Percentiles rank a stretch among this genome's conserved stretches.
These are phyloP conservation scores for Mycosphaerella arachidis DNA, from an alignment of 2,329 filamentous ascomycete species.

Conservation along the genomic window DNA sequence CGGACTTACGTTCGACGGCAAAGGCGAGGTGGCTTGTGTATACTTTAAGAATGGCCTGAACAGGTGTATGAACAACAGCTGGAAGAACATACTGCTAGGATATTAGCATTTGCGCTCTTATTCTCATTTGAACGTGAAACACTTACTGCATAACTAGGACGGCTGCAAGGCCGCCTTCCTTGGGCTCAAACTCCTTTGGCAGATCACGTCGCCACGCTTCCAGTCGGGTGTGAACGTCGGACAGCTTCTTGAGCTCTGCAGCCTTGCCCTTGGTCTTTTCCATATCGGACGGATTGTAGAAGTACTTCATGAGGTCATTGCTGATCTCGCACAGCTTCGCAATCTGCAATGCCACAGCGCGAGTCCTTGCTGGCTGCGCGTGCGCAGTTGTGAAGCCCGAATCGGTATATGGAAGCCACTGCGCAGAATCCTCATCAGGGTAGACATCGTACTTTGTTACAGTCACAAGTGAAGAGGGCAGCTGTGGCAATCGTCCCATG, in stretches of 20 bases:
- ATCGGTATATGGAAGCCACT: slow-evolving; percentile 87
- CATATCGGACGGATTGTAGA: slow-evolving; percentile 74
- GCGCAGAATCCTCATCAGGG: slow-evolving; percentile 76
- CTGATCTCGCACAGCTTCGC: slow-evolving; percentile 87
- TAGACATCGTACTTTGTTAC: slow-evolving; percentile 89
- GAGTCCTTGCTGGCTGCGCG: slow-evolving; percentile 75
- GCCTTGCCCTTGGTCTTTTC: slow-evolving; percentile 66
- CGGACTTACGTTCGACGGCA: slow-evolving; percentile 83
- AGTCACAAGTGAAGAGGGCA: slow-evolving; percentile 73
- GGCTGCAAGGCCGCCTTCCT: slow-evolving; percentile 82
- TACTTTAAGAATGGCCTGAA: slow-evolving; percentile 96
- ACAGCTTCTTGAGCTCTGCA: slow-evolving; percentile 83
- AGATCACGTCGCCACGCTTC: slow-evolving; percentile 84
- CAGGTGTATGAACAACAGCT: slow-evolving; percentile 89
- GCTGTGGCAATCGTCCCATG: slow-evolving; percentile 81
- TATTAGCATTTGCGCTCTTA: background rate
- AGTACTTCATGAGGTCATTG: slow-evolving; percentile 80
- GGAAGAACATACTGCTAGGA: slow-evolving; percentile 84
- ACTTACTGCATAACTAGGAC: slow-evolving; percentile 83
- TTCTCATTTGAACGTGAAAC: background rate
- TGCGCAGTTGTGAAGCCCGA: slow-evolving; percentile 67
- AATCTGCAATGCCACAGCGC: slow-evolving; percentile 77
- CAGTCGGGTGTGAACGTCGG: slow-evolving; percentile 81
- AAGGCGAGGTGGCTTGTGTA: slow-evolving; percentile 70
- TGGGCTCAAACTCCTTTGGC: slow-evolving; percentile 81